Percentiles rank a stretch among this genome's conserved stretches.
phyloP scores from a whole-genome alignment of 2,329 filamentous ascomycete species.

The Pseudopyricularia javanii region DNA sequence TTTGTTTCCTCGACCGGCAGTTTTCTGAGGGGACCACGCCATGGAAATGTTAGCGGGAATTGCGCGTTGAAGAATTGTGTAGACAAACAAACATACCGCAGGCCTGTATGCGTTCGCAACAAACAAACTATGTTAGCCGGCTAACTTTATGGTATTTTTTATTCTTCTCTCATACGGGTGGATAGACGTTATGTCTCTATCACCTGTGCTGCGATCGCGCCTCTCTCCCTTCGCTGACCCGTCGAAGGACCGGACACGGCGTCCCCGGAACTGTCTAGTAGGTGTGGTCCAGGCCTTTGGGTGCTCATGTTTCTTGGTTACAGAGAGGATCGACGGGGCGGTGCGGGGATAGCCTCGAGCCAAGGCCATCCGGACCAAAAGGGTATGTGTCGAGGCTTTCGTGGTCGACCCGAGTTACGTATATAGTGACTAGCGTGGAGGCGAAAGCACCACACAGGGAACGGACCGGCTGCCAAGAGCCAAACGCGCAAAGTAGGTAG shows the following conservation, averaged over 20 bases:
- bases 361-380: too few relatives aligned
- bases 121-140: background rate
- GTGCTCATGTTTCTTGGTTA: background rate
- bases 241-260: background rate
- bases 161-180: background rate
- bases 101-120: background rate
- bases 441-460: too few relatives aligned
- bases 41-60: background rate
- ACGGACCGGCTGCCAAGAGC: too few relatives aligned
- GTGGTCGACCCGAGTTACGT: too few relatives aligned
- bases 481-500: too few relatives aligned
- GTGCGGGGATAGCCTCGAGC: too few relatives aligned
- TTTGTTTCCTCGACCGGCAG: conserved; percentile 48
- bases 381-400: too few relatives aligned
- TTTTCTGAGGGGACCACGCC: conserved; percentile 30
- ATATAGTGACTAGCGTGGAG: too few relatives aligned
- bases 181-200: background rate
- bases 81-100: background rate
- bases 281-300: background rate
- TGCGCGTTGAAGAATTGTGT: background rate
- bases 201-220: conserved; percentile 34
- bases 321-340: background rate
- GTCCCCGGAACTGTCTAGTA: conserved; percentile 2
- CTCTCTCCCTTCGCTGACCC: conserved; percentile 27
- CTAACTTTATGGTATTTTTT: background rate